Conservation (phyloP, 495 filamentous ascomycete genomes). For the Xylaria sp. region DNA sequence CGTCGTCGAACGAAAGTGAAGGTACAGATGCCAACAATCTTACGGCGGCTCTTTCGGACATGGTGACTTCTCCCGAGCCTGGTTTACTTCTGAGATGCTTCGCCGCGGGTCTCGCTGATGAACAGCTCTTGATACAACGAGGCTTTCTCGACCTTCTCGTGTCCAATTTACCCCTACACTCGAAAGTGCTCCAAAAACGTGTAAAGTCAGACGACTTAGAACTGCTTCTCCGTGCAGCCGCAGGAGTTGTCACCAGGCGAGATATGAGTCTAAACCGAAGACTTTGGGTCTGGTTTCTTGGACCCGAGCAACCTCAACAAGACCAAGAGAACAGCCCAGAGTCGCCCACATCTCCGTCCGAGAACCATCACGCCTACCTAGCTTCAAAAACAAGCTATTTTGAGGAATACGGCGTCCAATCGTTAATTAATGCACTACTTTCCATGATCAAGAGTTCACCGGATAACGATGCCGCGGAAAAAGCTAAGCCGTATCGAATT, state of each 20-base stretch:
- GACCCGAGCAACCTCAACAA: slow-evolving; percentile 70
- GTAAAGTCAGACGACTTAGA: slow-evolving; percentile 78
- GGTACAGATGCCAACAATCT: slow-evolving; percentile 36
- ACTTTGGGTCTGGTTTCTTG: slow-evolving; percentile 96
- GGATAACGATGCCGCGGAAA: slow-evolving; percentile 65
- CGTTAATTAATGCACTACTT: slow-evolving; percentile 76
- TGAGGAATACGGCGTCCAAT: slow-evolving; percentile 73
- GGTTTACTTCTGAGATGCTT: slow-evolving; percentile 90
- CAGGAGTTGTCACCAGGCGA: slow-evolving; percentile 80
- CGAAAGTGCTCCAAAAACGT: slow-evolving; percentile 75
- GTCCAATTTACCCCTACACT: slow-evolving; percentile 88
- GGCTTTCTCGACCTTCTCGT: slow-evolving; percentile 94
- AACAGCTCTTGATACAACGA: slow-evolving; percentile 88
- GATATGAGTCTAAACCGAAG: slow-evolving; percentile 97
- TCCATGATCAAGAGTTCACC: slow-evolving; percentile 70
- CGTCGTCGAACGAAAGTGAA: slow-evolving; percentile 30
- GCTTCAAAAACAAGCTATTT: slow-evolving; percentile 74
- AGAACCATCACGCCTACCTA: slow-evolving; percentile 51
- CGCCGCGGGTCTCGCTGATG: slow-evolving; percentile 85
- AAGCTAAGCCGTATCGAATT: slow-evolving; percentile 87
- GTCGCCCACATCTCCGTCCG: slow-evolving; percentile 55
- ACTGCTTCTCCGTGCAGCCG: slow-evolving; percentile 79
- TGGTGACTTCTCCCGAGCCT: slow-evolving; percentile 89
- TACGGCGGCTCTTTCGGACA: slow-evolving; percentile 61
- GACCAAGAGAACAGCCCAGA: slow-evolving; percentile 55